Evolutionary conservation across 257 asterid genomes (phyloP).

Genomic region (Nicotiana tabacum): DNA sequence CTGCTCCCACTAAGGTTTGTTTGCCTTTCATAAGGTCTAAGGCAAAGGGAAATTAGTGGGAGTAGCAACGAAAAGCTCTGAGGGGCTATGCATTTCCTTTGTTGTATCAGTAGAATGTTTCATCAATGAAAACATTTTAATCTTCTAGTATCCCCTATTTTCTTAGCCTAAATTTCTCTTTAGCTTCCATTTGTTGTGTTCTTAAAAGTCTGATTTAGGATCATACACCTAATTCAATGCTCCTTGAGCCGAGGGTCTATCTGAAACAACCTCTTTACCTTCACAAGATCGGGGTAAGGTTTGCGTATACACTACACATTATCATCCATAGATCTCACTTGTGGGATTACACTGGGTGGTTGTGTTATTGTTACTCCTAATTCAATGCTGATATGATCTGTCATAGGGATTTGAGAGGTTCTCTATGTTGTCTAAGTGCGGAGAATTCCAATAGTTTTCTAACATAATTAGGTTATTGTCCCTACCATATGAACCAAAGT

Average conservation of each 20-base stretch:
- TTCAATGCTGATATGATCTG: too few species aligned
- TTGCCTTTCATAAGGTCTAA: conserved; percentile 36
- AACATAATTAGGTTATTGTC: background rate
- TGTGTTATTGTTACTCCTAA: too few species aligned
- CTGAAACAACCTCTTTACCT: too few species aligned
- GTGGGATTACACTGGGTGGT: too few species aligned
- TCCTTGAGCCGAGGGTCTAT: too few species aligned
- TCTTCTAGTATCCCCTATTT: background rate
- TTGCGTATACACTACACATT: too few species aligned
- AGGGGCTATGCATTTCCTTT: conserved; percentile 58
- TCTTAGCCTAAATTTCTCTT: background rate
- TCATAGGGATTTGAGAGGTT: too few species aligned
- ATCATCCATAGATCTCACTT: too few species aligned
- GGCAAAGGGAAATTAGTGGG: conserved; percentile 90
- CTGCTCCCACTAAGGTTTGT: conserved; percentile 88
- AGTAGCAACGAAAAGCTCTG: conserved; percentile 99
- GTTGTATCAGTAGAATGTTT: conserved; percentile 16
- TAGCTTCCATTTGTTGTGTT: background rate
- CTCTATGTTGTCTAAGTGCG: too few species aligned
- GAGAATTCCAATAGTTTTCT: too few species aligned
- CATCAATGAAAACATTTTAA: background rate
- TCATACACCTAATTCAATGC: too few species aligned
- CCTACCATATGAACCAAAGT: background rate
- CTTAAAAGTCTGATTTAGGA: background rate
- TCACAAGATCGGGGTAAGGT: too few species aligned